Evolutionary conservation across 805 yeast species (phyloP).

Genomic region (Wickerhamiella dianesei): DNA sequence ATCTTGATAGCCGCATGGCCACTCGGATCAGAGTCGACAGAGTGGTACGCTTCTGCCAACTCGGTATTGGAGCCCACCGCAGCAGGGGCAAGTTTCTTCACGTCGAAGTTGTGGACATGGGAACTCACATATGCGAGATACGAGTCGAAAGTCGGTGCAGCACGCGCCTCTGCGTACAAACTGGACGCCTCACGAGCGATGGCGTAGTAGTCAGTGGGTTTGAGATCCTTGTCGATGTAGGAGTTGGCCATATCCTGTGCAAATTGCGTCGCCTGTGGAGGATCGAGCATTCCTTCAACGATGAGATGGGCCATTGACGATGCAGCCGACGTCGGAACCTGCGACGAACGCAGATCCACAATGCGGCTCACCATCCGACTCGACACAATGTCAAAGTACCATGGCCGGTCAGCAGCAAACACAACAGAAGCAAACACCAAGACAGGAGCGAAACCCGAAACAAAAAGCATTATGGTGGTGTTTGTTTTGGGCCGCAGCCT

Average conservation of each 20-base stretch:
- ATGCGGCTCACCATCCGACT: conserved; percentile 4
- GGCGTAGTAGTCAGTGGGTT: conserved; percentile 2
- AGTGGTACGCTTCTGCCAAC: not conserved
- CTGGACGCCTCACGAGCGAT: conserved; percentile 9
- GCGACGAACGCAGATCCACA: conserved; percentile 3
- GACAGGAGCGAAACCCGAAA: too few species aligned
- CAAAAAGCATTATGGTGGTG: too few species aligned
- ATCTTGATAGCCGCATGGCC: conserved; percentile 9
- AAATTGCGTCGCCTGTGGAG: conserved; percentile 14
- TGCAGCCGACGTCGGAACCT: conserved; percentile 10
- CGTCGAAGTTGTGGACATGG: conserved; percentile 8
- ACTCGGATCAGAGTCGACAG: conserved; percentile 4
- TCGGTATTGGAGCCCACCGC: too few species aligned
- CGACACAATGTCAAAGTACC: conserved; percentile 11
- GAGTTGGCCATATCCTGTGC: conserved; percentile 3
- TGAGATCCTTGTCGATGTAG: conserved; percentile 4
- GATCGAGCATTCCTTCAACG: conserved; percentile 11
- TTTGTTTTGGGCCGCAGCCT: too few species aligned
- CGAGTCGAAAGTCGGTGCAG: conserved; percentile 9
- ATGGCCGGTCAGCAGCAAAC: conserved; percentile 6
- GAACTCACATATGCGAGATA: conserved; percentile 9
- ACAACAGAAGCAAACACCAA: not conserved
- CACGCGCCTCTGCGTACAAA: conserved; percentile 9
- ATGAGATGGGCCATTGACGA: conserved; percentile 8
- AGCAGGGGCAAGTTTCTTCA: not conserved